These are phyloP conservation scores for Vararia minispora DNA, from an alignment of 768 basidiomycete species.

Conservation along the genomic window DNA sequence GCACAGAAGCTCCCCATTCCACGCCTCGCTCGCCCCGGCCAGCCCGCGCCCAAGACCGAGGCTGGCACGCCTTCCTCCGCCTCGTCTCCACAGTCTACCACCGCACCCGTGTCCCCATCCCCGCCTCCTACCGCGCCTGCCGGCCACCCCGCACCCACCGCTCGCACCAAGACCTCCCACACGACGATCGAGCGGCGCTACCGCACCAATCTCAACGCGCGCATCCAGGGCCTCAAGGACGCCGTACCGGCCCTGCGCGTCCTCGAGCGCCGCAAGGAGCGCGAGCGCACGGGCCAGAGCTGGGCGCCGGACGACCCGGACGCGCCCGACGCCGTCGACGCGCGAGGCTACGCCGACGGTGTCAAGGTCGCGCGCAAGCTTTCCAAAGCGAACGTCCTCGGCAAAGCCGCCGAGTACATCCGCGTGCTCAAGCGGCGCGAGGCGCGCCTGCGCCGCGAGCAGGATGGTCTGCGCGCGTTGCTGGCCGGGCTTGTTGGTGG, in stretches of 20 bases:
- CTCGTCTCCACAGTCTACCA: slow-evolving; percentile 28
- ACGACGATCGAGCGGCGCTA: slow-evolving; percentile 86
- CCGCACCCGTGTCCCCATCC: slow-evolving; percentile 13
- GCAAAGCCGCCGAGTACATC: slow-evolving; percentile 88
- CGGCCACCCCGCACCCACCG: slow-evolving; percentile 16
- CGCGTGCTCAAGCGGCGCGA: slow-evolving; percentile 76
- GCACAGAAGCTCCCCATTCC: slow-evolving; percentile 33
- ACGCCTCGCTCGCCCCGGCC: slow-evolving; percentile 35
- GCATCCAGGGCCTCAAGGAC: slow-evolving; percentile 69
- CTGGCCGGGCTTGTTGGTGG: slow-evolving; percentile 66
- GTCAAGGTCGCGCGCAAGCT: slow-evolving; percentile 86
- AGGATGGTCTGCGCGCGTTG: slow-evolving; percentile 61
- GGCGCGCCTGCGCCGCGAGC: slow-evolving; percentile 56
- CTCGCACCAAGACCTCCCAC: slow-evolving; percentile 75
- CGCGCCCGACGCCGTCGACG: slow-evolving; percentile 52
- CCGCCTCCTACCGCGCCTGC: slow-evolving; percentile 12
- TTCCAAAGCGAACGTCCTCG: slow-evolving; percentile 83
- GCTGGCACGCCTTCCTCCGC: slow-evolving; percentile 25
- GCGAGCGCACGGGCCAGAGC: slow-evolving; percentile 1
- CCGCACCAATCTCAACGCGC: slow-evolving; percentile 80
- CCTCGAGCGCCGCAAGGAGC: slow-evolving; percentile 38
- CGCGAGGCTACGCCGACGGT: slow-evolving; percentile 83
- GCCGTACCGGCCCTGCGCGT: slow-evolving; percentile 79
- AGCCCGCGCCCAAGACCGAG: slow-evolving; percentile 24
- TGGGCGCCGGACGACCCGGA: background rate